Evolutionary conservation across 129 eudicot genomes (phyloP), one percentile per base, ranked within the genome.

Genomic region (Flaveria sonorensis): DNA sequence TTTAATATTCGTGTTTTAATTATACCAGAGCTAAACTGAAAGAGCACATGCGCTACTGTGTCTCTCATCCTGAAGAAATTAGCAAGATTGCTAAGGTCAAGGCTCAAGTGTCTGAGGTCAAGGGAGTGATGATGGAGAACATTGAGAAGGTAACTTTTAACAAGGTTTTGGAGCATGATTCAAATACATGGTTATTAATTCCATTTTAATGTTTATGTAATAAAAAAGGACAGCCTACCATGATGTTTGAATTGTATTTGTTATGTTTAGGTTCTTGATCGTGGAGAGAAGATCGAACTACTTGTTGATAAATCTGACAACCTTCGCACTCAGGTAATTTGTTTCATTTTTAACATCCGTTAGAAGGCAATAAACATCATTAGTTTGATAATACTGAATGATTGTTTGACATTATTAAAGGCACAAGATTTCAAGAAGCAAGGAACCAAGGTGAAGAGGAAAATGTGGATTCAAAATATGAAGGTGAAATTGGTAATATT

Each of bases 121-220:
- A 89, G 81, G 95, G 89, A 69, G 91, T 89, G 67, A 89, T 89
- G 91, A 84, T 89, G 91, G 95, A 87, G 75, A 89, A 87, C 81
- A 84, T 89, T 67, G 95, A 89, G 77, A 89, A 89, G 95, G 95
- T 89, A 73, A 75, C 63, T 47, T 30, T 15, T 2, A 36, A 36
- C 40, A 5, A 36, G 12, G 16, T 18, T 4, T 55, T 14, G 14
- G 0, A 36, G 40, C 40, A 36, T 36, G 40, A 36, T 36, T 5
- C 40, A 36, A 5, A 4, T 36, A 6, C 40, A 30, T 30, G 36
- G 36, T 30, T 30, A 30, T 30, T 30, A 2, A 30, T 30, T 3
- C 6, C 36, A 30, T 30, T 30, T 30, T 4, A 30, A 30, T 30
- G 36, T 30, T 4, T 46, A 21, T 55, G 43, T 45, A 1, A 16